These are phyloP conservation scores for Gracilaria domingensis DNA, from an alignment of 23 red algal genomes.

Conservation along the genomic window DNA sequence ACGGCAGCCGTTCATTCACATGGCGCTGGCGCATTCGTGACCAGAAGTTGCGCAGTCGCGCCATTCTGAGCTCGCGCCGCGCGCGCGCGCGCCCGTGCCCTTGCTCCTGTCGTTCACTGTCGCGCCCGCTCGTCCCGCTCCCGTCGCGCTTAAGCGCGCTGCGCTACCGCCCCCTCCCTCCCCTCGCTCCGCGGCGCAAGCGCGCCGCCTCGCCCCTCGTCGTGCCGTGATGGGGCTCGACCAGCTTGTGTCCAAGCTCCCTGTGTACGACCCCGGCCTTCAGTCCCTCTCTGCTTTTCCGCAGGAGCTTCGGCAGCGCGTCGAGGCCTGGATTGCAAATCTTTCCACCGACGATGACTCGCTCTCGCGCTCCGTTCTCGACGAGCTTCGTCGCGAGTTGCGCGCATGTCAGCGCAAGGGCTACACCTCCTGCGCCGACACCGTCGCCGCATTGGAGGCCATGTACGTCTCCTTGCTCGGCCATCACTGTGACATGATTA, in stretches of 20 bases:
- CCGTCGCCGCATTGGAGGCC: constrained; percentile 77
- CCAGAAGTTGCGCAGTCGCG: background rate
- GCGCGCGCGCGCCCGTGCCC: too few species aligned
- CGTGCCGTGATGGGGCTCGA: constrained; percentile 25
- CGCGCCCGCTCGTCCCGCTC: background rate
- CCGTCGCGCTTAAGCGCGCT: background rate
- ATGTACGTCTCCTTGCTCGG: constrained; percentile 81
- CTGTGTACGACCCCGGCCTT: constrained; percentile 51
- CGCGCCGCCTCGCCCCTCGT: background rate
- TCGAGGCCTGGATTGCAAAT: constrained; percentile 56
- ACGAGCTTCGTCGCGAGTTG: constrained; percentile 74
- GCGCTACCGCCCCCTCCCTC: background rate
- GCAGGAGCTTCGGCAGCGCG: constrained; percentile 52
- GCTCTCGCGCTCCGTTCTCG: constrained; percentile 46
- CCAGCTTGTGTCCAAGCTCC: constrained; percentile 44
- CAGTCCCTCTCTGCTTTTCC: constrained; percentile 68
- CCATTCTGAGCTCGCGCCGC: background rate
- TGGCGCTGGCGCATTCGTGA: constrained; percentile 25
- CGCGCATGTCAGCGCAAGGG: constrained; percentile 61
- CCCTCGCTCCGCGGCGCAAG: background rate
- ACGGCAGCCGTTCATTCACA: constrained; percentile 11
- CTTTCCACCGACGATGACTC: constrained; percentile 52
- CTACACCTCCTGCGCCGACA: constrained; percentile 67
- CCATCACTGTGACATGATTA: constrained; percentile 70
- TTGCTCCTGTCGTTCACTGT: background rate